Conservation (phyloP, 2,329 filamentous ascomycete species). For the Aspergillus sp. region DNA sequence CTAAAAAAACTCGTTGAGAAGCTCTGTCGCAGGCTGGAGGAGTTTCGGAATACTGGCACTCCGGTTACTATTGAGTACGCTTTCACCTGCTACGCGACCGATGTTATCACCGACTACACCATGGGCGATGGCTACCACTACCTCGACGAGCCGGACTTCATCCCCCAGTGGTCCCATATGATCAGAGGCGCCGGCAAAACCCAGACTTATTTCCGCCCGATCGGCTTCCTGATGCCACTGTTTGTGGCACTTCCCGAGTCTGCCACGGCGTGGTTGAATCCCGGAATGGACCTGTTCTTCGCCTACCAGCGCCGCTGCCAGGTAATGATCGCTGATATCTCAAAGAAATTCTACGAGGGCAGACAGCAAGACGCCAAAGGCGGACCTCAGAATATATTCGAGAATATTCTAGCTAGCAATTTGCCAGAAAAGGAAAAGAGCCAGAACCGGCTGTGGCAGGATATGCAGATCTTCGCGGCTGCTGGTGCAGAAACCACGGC, state of each 20-base stretch:
- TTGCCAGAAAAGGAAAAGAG: conserved; percentile 37
- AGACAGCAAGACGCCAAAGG: neutral
- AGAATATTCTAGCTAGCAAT: conserved; percentile 28
- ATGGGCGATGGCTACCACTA: conserved; percentile 32
- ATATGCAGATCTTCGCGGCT: conserved; percentile 29
- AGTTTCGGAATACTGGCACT: conserved; percentile 15
- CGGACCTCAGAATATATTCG: conserved; percentile 27
- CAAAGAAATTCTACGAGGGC: conserved; percentile 6
- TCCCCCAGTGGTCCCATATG: conserved; percentile 31
- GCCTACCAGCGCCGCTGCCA: conserved; percentile 21
- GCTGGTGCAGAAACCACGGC: conserved; percentile 38
- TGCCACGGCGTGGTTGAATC: conserved; percentile 20
- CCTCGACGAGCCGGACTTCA: conserved; percentile 32
- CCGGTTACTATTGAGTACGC: conserved; percentile 28
- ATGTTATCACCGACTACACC: conserved; percentile 49
- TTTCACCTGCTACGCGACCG: conserved; percentile 45
- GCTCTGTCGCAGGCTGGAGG: conserved; percentile 23
- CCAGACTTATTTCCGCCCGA: conserved; percentile 22
- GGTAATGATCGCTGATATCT: conserved; percentile 13
- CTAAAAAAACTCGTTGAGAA: conserved; percentile 25
- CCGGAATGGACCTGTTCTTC: conserved; percentile 21
- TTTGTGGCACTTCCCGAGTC: conserved; percentile 22
- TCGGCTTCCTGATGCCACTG: conserved; percentile 22
- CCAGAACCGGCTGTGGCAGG: conserved; percentile 29
- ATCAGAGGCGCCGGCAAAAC: conserved; percentile 23